Conservation (phyloP, 2,329 filamentous ascomycete species). For the Monosporascus ibericus region DNA sequence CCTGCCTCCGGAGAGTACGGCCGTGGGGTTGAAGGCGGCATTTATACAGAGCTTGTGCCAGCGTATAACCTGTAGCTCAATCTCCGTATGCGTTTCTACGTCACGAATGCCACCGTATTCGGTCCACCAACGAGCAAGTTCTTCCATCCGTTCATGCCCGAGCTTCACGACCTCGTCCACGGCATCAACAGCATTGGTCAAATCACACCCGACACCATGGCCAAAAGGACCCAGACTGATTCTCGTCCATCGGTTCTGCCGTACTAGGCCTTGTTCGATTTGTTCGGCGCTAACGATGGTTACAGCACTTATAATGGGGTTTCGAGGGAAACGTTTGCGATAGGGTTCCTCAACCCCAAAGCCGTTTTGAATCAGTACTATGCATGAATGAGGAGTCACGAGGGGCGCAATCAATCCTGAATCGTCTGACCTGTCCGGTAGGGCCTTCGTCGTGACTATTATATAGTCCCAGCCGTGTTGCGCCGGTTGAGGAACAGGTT, state of each 20-base stretch:
- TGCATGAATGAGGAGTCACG: conserved; percentile 46
- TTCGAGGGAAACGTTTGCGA: conserved; percentile 51
- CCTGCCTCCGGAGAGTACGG: conserved; percentile 58
- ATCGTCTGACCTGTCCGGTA: conserved; percentile 59
- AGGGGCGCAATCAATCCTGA: conserved; percentile 55
- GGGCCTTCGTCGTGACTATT: conserved; percentile 64
- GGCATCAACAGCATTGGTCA: conserved; percentile 5
- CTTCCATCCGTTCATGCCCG: conserved; percentile 37
- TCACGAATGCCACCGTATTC: conserved; percentile 57
- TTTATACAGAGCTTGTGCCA: conserved; percentile 79
- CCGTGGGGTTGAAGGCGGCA: conserved; percentile 67
- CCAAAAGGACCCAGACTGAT: conserved; percentile 64
- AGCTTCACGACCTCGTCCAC: conserved; percentile 24
- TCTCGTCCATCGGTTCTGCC: conserved; percentile 68
- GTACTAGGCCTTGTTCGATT: conserved; percentile 53
- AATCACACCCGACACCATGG: conserved; percentile 36
- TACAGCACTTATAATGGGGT: conserved; percentile 60
- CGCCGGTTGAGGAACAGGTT: conserved; percentile 9
- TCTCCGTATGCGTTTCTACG: conserved; percentile 56
- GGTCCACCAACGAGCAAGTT: conserved; percentile 49
- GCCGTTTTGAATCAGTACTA: conserved; percentile 66
- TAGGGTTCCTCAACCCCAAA: conserved; percentile 66
- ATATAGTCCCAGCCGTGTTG: conserved; percentile 54
- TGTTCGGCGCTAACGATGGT: conserved; percentile 66
- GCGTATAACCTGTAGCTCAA: conserved; percentile 61